These are phyloP conservation scores for Nakazawaea siamensis DNA, from an alignment of 805 yeast species.

Conservation along the genomic window DNA sequence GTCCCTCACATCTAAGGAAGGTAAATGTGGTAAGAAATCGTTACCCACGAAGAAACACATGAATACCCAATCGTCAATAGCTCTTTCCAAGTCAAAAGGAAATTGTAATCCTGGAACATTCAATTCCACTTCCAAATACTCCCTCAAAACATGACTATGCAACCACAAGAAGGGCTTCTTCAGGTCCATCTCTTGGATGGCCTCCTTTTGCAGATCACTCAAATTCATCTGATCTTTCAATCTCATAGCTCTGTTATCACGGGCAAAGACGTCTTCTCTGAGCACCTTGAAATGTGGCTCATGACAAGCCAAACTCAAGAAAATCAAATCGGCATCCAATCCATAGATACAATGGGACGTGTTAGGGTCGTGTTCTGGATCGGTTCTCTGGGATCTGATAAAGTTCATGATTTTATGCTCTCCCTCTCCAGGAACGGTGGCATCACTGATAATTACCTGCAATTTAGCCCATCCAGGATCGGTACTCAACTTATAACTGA, in stretches of 20 bases:
- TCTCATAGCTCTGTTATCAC: constrained; percentile 42
- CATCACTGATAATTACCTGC: constrained; percentile 89
- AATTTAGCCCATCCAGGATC: constrained; percentile 93
- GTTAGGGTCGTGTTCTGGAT: constrained; percentile 83
- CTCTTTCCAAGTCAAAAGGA: constrained; percentile 84
- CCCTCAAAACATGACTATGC: constrained; percentile 80
- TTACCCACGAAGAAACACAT: constrained; percentile 98
- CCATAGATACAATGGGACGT: constrained; percentile 97
- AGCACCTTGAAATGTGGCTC: constrained; percentile 93
- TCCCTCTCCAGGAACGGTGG: constrained; percentile 98
- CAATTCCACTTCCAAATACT: constrained; percentile 79
- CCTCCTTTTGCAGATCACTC: constrained; percentile 49
- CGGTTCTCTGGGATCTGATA: constrained; percentile 81
- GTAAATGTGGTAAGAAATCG: constrained; percentile 95
- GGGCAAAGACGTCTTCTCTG: constrained; percentile 95
- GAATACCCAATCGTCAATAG: constrained; percentile 97
- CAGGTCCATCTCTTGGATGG: constrained; percentile 32
- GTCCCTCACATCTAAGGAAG: constrained; percentile 90
- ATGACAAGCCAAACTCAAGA: constrained; percentile 92
- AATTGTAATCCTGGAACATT: constrained; percentile 61
- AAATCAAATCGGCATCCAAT: constrained; percentile 94
- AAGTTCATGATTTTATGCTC: constrained; percentile 98
- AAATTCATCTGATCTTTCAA: constrained; percentile 43
- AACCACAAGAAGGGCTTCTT: constrained; percentile 91
- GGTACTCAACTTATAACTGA: constrained; percentile 73